A percentile compares a stretch with the other conserved stretches of the same genome.
phyloP scores from a whole-genome alignment of 257 asterid species.

The Anisodus acutangulus region DNA sequence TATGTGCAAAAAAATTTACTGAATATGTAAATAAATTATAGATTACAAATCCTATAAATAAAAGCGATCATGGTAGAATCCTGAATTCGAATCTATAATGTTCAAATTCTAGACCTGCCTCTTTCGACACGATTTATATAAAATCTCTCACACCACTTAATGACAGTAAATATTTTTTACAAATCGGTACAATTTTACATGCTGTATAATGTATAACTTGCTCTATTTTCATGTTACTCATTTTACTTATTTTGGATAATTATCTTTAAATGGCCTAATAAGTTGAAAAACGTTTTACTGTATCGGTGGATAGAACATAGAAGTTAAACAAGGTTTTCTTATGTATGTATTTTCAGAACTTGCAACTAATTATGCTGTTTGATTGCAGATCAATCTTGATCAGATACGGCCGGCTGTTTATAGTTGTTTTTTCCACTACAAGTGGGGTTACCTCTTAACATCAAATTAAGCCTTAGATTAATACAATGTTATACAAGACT shows the following conservation, averaged over 20 bases:
- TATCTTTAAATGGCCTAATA: neutral
- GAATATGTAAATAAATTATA: too few species aligned
- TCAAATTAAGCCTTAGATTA: conserved; percentile 25
- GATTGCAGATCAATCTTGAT: conserved; percentile 53
- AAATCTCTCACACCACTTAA: too few species aligned
- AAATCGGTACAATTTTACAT: too few species aligned
- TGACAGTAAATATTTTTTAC: neutral
- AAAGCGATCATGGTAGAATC: too few species aligned
- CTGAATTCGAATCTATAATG: too few species aligned
- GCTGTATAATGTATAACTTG: too few species aligned
- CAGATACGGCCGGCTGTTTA: conserved; percentile 37
- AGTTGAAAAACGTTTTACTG: neutral
- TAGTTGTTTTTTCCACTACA: conserved; percentile 33
- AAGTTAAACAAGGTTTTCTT: neutral
- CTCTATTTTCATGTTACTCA: neutral
- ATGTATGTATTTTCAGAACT: neutral
- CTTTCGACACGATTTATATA: too few species aligned
- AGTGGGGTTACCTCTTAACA: conserved; percentile 35
- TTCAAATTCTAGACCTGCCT: too few species aligned
- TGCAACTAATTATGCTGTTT: conserved; percentile 20
- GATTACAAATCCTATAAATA: too few species aligned
- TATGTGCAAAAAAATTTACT: too few species aligned
- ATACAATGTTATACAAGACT: neutral
- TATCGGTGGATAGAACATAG: neutral
- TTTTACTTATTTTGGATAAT: too few species aligned